Base-by-base conservation (phyloP, 2,329 filamentous ascomycete genomes). In the Cercospora zeina region DNA sequence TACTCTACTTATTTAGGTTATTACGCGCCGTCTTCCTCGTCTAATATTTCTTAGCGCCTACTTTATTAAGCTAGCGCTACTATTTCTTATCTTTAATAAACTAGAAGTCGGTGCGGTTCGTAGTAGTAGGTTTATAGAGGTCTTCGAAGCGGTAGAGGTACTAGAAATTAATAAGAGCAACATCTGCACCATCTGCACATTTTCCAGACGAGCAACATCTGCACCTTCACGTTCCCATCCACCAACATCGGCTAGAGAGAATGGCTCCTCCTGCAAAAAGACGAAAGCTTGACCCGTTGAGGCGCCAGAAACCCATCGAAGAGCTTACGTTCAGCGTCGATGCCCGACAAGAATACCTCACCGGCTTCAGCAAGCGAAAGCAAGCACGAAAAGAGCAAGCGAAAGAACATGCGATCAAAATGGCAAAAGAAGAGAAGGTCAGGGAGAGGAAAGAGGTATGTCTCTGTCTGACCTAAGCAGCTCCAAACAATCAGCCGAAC, bases 281-380 rank as follows among this genome's bases (percentile, higher is more conserved):
- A 37, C 51, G 62, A 27, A 65, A 63, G 34, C 45, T 63, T 2
- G 61, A 54, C 11, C 58, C 42, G 16, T 16, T 58, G 6, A 19
- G 56, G 24, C 54, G 58, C 11, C 58, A 58, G 10, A 58, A 61
- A 14, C 58, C 53, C 11, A 55, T 64, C 13, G 64, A 66, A 45
- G 91, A 96, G 75, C 89, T 99, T 76, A 86, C 81, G 57, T 99
- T 97, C 78, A 92, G 99, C 78, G 79, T 83, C 64, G 82, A 83
- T 64, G 90, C 90, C 50, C 88, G 95, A 67, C 81, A 89, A 67
- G 92, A 97, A 72, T 99, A 90, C 74, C 82, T 99, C 62, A 97
- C 92, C 0, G 95, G 95, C 2, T 99, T 99, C 78, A 93, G 93
- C 81, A 99, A 97, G 82, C 89, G 95, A 76, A 97, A 97, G 77